Evolutionary conservation across 768 basidiomycete genomes (phyloP).

Genomic region (Dioszegia hungarica): DNA sequence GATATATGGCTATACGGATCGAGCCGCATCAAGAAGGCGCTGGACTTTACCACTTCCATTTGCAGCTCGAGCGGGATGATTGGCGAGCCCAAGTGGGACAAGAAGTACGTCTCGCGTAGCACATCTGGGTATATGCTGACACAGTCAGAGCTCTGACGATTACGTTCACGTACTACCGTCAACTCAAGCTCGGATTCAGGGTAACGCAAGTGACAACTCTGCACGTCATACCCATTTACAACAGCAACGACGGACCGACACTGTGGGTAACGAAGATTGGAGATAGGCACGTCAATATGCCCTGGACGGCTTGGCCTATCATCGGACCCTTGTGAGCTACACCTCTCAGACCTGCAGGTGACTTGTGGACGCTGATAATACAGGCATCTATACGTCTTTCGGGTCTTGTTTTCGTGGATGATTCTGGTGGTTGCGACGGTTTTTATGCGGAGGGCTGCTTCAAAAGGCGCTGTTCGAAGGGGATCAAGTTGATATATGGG

Average conservation of each 20-base stretch:
- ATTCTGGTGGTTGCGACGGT: neutral
- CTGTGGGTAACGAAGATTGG: constrained; percentile 5
- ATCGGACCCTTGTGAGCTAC: constrained; percentile 3
- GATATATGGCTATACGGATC: constrained; percentile 5
- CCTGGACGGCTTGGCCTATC: constrained; percentile 7
- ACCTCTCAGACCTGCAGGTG: neutral
- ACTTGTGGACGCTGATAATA: neutral
- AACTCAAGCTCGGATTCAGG: constrained; percentile 6
- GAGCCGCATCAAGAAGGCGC: neutral
- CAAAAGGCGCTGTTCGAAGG: too few relatives aligned
- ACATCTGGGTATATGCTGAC: too few relatives aligned
- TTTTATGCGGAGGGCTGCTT: too few relatives aligned
- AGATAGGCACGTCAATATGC: constrained; percentile 5
- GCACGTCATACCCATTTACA: neutral
- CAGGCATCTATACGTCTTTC: constrained; percentile 3
- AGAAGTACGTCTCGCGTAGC: neutral
- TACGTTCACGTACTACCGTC: constrained; percentile 8
- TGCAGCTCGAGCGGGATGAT: constrained; percentile 2
- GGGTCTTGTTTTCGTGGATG: constrained; percentile 1
- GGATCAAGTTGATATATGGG: too few relatives aligned
- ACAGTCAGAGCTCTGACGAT: too few relatives aligned
- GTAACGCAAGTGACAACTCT: constrained; percentile 5
- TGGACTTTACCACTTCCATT: constrained; percentile 6
- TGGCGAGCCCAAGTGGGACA: constrained; percentile 1
- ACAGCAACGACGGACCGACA: neutral